These are phyloP conservation scores for Lepidium africanum DNA, from an alignment of 345 rosid species.

Conservation along the genomic window DNA sequence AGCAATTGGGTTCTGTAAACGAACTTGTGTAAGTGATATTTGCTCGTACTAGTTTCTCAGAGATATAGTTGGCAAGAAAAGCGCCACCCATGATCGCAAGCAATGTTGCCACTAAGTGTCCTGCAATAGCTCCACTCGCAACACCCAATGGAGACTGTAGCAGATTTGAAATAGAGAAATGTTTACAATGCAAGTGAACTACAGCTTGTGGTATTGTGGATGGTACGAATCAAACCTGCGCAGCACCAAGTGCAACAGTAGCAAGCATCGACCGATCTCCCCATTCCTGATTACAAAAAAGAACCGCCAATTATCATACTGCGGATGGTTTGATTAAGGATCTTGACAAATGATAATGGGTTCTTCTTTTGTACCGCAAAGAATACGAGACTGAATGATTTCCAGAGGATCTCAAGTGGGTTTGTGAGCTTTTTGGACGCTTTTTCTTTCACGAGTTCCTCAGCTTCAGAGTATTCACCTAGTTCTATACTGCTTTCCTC, in stretches of 20 bases:
- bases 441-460: constrained; percentile 90
- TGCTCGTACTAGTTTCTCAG: constrained; percentile 74
- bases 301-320: neutral
- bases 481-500: constrained; percentile 52
- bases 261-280: constrained; percentile 99
- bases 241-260: constrained; percentile 95
- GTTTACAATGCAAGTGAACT: neutral
- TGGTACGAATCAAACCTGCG: constrained; percentile 48
- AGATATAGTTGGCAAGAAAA: constrained; percentile 83
- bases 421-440: constrained; percentile 69
- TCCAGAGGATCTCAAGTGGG: constrained; percentile 85
- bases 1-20: neutral
- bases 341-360: neutral
- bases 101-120: constrained; percentile 80
- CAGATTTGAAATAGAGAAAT: neutral
- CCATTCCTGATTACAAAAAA: constrained; percentile 67
- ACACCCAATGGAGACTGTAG: constrained; percentile 93
- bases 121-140: constrained; percentile 91
- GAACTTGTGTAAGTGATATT: neutral
- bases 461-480: constrained; percentile 83
- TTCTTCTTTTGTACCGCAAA: constrained; percentile 68
- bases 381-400: constrained; percentile 93
- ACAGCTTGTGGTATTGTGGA: neutral
- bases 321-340: neutral
- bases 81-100: constrained; percentile 90